phyloP scores from a whole-genome alignment of 257 asterid species.

The Ligustrum vulgare region DNA sequence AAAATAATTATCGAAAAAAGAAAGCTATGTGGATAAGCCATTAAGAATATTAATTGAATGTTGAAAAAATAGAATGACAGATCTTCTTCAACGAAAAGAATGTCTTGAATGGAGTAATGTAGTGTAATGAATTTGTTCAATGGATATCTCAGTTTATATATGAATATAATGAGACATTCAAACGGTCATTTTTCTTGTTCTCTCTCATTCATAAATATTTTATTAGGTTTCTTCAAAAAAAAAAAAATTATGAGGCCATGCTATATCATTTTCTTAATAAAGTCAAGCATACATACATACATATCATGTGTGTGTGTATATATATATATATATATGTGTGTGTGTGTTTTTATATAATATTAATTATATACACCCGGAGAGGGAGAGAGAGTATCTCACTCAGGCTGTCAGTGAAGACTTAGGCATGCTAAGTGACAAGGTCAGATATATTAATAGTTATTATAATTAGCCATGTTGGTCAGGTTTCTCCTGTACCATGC shows the following conservation, averaged over 20 bases:
- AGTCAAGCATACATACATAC: constrained; percentile 1
- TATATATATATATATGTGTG: too few relatives aligned
- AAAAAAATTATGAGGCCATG: background rate
- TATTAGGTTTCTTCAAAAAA: too few relatives aligned
- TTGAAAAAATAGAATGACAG: background rate
- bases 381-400: background rate
- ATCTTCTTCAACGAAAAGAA: constrained; percentile 9
- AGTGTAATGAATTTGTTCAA: constrained; percentile 16
- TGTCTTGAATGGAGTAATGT: constrained; percentile 4
- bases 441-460: too few relatives aligned
- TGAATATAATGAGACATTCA: constrained; percentile 6
- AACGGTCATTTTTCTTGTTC: constrained; percentile 70
- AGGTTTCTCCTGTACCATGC: background rate
- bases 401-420: too few relatives aligned
- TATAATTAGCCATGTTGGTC: too few relatives aligned
- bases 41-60: background rate
- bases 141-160: constrained; percentile 11
- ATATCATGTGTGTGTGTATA: too few relatives aligned
- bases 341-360: too few relatives aligned
- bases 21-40: constrained; percentile 27
- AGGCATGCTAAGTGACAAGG: too few relatives aligned
- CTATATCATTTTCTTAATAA: background rate
- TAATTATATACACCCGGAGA: too few relatives aligned
- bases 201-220: constrained; percentile 19
- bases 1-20: background rate